Evolutionary conservation across 352 stramenopile genomes (phyloP), one percentile per base, ranked within the genome.

Genomic region (Aphanomyces euteiches): DNA sequence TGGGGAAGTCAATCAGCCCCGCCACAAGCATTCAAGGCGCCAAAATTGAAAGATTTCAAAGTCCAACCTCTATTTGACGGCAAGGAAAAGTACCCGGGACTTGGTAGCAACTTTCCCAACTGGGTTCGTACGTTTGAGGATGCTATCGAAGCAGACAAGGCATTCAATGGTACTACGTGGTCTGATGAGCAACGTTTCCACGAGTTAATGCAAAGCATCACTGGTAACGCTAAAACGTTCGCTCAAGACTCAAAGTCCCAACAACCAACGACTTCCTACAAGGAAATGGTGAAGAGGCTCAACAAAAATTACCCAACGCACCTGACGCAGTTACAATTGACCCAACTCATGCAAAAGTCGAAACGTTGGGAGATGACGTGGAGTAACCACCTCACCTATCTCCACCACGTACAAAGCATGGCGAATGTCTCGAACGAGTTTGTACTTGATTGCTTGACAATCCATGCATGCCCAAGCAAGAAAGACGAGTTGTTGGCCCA

Each of bases 21-120:
- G n/a, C 2, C 13, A 53, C 1, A 53, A 28, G 2, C 28, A 28
- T 28, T 2, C 28, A 28, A 28, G 28, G 28, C 28, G 13, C 45
- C 45, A n/a, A 53, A 53, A 53, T 53, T 53, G 45, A 53, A 53
- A 19, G 45, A 53, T 19, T 53, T 53, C 45, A 53, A 53, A 19
- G n/a, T 53, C n/a, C 45, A 53, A 53, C 45, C 45, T n/a, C 45
- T 53, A 15, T 53, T 53, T 19, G 45, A 53, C n/a, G 45, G 45
- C 13, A 53, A 53, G n/a, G 45, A 53, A 53, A 53, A 53, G 45
- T 53, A 53, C 45, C 45, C 45, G 45, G 45, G 45, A 53, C n/a
- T 53, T 1, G 45, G 45, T 2, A 53, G 45, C 45, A 19, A 53
- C 45, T 53, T 53, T 19, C 45, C 45, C 13, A 53, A 53, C n/a